Evolutionary conservation across 179 eudicot species (phyloP).

Genomic region (Monotropa hypopitys): DNA sequence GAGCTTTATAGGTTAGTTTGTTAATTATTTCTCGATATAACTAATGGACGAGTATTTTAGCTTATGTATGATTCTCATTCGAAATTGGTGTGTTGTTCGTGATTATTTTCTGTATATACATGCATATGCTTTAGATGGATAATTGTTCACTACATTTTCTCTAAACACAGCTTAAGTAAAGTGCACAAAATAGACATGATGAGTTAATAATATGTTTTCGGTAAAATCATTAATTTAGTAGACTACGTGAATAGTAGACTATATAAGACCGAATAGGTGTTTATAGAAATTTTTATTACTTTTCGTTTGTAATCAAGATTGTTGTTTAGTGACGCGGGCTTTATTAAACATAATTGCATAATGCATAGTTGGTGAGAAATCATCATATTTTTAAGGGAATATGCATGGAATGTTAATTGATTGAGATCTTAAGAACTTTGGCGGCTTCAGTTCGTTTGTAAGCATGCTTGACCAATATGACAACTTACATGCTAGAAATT

Average conservation of each 20-base stretch:
- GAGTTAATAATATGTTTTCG: too few relatives aligned
- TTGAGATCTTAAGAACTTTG: not conserved
- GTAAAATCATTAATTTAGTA: too few relatives aligned
- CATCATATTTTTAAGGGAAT: not conserved
- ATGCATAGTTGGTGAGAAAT: not conserved
- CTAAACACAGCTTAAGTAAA: not conserved
- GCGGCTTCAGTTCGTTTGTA: not conserved
- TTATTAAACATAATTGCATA: not conserved
- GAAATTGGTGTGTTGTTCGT: not conserved
- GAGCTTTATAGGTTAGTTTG: conserved; percentile 40
- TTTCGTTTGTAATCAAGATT: not conserved
- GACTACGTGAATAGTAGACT: too few relatives aligned
- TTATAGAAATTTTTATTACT: not conserved
- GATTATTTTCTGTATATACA: not conserved
- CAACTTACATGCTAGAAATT: too few relatives aligned
- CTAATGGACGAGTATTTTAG: not conserved
- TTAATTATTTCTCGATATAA: not conserved
- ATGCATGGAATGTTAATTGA: not conserved
- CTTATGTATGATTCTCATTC: not conserved
- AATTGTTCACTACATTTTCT: not conserved
- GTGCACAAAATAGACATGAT: not conserved
- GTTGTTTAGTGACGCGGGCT: not conserved
- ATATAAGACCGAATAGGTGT: too few relatives aligned
- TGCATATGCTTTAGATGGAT: not conserved
- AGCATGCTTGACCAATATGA: not conserved